phyloP scores from a whole-genome alignment of 768 basidiomycete genomes.

The Auricularia auricula-judae region DNA sequence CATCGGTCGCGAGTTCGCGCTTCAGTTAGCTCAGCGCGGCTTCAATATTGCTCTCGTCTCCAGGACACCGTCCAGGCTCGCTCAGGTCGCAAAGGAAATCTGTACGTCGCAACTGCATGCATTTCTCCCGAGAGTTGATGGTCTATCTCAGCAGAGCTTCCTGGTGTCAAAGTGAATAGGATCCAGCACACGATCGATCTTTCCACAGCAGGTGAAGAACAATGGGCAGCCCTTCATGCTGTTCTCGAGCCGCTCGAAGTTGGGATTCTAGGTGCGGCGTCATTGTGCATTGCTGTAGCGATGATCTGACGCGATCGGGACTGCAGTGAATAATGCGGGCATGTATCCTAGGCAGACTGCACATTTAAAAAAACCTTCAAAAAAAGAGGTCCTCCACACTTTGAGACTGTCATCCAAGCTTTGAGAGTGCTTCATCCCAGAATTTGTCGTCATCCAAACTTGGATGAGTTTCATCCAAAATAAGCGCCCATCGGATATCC shows the following conservation, averaged over 20 bases:
- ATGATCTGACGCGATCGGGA: neutral
- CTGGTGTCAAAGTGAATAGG: neutral
- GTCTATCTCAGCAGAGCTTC: constrained; percentile 25
- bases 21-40: constrained; percentile 77
- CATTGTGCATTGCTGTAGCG: neutral
- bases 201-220: constrained; percentile 38
- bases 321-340: constrained; percentile 87
- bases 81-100: constrained; percentile 60
- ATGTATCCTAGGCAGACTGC: too few species aligned
- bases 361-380: too few species aligned
- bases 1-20: constrained; percentile 87
- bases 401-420: too few species aligned
- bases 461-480: too few species aligned
- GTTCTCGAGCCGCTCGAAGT: constrained; percentile 47
- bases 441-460: too few species aligned
- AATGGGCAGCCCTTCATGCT: constrained; percentile 38
- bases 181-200: constrained; percentile 52
- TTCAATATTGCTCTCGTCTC: constrained; percentile 84
- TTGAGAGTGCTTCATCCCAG: too few species aligned
- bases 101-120: constrained; percentile 32
- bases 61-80: constrained; percentile 53
- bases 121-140: neutral
- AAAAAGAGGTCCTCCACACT: too few species aligned
- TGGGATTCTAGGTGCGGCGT: constrained; percentile 55
- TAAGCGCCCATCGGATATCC: too few species aligned